A percentile compares a stretch with the other conserved stretches of the same genome.
Conservation (phyloP, 73 alveolate species). For the Breviolum minutum region DNA sequence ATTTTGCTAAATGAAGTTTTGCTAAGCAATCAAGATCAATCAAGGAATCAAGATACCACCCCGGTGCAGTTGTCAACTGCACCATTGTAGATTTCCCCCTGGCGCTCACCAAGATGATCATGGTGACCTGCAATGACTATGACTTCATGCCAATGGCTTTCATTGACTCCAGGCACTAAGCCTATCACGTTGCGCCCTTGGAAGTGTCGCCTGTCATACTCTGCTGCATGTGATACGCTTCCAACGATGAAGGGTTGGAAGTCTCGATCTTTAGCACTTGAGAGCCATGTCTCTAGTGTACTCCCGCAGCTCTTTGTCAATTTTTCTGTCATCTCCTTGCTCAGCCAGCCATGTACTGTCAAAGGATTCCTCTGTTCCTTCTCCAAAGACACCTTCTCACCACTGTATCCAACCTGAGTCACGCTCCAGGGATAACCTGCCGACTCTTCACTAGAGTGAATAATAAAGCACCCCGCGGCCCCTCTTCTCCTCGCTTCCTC, state of each 20-base stretch:
- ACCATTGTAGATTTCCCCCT: slow-evolving; percentile 70
- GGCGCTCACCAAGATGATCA: slow-evolving; percentile 74
- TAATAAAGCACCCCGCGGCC: slow-evolving; percentile 47
- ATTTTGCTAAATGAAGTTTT: no score
- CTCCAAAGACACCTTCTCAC: slow-evolving; percentile 59
- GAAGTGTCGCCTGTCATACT: slow-evolving; percentile 41
- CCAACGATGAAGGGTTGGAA: slow-evolving; percentile 58
- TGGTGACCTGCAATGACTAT: slow-evolving; percentile 75
- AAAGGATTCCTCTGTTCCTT: slow-evolving; percentile 23
- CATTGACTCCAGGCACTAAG: background rate
- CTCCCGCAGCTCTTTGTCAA: slow-evolving; percentile 22
- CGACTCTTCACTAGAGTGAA: slow-evolving; percentile 53
- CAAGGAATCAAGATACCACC: slow-evolving; percentile 8
- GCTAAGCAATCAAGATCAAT: no score
- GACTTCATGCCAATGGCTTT: slow-evolving; percentile 20
- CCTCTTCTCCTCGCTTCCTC: slow-evolving; percentile 76
- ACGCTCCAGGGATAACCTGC: slow-evolving; percentile 92
- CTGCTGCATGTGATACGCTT: slow-evolving; percentile 25
- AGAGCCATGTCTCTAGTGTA: slow-evolving; percentile 27
- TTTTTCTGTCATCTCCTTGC: background rate
- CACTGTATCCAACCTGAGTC: slow-evolving; percentile 71
- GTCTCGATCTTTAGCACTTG: background rate
- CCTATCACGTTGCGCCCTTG: slow-evolving; percentile 81
- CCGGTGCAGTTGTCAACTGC: slow-evolving; percentile 91
- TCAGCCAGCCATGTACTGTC: slow-evolving; percentile 61